phyloP scores from a whole-genome alignment of 164 flowering plant genomes.

The Cinnamomum micranthum region DNA sequence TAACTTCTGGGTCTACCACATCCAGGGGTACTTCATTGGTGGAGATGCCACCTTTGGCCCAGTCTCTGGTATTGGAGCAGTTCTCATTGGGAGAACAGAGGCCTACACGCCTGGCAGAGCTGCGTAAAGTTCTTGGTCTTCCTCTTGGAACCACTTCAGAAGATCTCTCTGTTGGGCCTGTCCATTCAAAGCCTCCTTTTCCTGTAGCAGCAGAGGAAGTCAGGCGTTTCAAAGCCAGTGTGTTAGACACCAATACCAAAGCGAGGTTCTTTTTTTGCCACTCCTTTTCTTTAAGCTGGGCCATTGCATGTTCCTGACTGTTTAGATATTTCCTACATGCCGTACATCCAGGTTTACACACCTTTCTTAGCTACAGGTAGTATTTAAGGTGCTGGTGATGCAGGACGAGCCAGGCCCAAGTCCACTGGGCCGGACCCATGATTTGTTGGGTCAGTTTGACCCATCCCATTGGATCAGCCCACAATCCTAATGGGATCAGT shows the following conservation, averaged over 20 bases:
- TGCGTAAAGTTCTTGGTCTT: conserved; percentile 46
- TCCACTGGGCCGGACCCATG: too few species aligned
- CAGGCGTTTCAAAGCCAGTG: conserved; percentile 48
- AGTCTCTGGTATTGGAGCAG: conserved; percentile 54
- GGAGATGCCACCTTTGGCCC: conserved; percentile 46
- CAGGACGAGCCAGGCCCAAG: too few species aligned
- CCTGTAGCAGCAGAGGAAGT: conserved; percentile 50
- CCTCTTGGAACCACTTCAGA: conserved; percentile 42
- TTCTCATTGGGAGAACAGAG: conserved; percentile 55
- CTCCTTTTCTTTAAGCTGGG: not conserved
- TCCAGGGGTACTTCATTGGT: conserved; percentile 1
- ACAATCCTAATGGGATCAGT: too few species aligned
- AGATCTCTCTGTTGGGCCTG: conserved; percentile 50
- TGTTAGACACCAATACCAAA: conserved; percentile 39
- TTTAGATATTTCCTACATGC: not conserved
- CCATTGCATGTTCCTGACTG: not conserved
- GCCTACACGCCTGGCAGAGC: conserved; percentile 45
- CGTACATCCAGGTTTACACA: not conserved
- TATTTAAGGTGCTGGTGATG: too few species aligned
- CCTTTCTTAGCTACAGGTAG: not conserved
- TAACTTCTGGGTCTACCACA: conserved; percentile 31
- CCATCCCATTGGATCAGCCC: too few species aligned
- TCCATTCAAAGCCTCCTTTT: conserved; percentile 38
- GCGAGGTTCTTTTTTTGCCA: conserved; percentile 27
- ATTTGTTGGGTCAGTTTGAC: too few species aligned